Base-by-base conservation (phyloP, 1,284 basidiomycete genomes). In the Ceratobasidium theobromae region DNA sequence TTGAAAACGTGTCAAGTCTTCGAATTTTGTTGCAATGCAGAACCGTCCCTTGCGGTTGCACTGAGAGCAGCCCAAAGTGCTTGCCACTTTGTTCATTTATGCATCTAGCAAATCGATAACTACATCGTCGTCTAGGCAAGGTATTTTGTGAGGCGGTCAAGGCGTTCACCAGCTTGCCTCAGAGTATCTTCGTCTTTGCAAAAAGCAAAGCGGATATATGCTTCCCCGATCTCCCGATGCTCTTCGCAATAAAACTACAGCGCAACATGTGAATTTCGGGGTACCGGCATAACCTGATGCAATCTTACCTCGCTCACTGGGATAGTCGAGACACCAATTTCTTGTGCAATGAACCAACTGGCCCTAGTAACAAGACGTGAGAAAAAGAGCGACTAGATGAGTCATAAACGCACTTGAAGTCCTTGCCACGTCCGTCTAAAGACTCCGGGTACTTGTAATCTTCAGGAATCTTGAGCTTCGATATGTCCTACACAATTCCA, bases 181-280 rank as follows among this genome's bases (percentile, higher is more conserved):
- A 98, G 80, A 0, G 91, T 93, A 46, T 91, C 91, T 27, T 86
- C 71, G 72, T 97, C 94, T 74, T 97, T 97, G 82, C 94, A 96
- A 80, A 96, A 97, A 1, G 93, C 88, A 75, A 98, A 95, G 55
- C 95, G 85, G 28, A 85, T 87, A 73, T 88, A 97, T 62, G 81
- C 86, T 76, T 95, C 93, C 38, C 95, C 95, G 65, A 97, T 92
- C 54, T 79, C 76, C 45, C 86, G 82, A 74, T 97, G 93, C 67
- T 92, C 89, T 71, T 87, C 82, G 72, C 89, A 91, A 79, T 96
- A 97, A 77, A 97, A 97, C 90, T 95, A 69, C 25, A 28, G 46
- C 23, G 46, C 21, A 45, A 65, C 16, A 32, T 52, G 27, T 48
- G 49, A 55, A 49, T 53, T 35, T 43, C 27, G 41, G 16, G 12